Evolutionary conservation across 352 stramenopile genomes (phyloP).

Genomic region (Vaucheria bursata): DNA sequence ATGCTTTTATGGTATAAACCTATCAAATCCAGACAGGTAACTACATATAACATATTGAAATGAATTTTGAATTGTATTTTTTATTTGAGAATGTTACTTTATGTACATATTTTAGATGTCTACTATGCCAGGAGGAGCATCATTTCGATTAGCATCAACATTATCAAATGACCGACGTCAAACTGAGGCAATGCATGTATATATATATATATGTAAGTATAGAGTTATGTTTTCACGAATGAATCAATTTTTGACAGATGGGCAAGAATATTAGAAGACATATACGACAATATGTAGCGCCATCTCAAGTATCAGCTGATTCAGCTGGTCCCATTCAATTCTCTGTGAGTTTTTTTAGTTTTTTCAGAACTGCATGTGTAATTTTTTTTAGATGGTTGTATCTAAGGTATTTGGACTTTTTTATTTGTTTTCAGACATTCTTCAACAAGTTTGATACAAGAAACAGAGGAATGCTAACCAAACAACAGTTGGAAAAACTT

Average conservation of each 20-base stretch:
- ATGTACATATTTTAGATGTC: too few species aligned
- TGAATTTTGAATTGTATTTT: too few species aligned
- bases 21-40: constrained; percentile 35
- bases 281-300: constrained; percentile 39
- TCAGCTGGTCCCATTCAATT: constrained; percentile 28
- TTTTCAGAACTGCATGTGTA: too few species aligned
- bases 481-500: constrained; percentile 22
- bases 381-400: too few species aligned
- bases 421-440: constrained; percentile 30
- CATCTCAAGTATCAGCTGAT: constrained; percentile 23
- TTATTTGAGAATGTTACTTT: too few species aligned
- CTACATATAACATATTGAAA: neutral
- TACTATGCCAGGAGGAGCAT: neutral
- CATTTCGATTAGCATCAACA: constrained; percentile 21
- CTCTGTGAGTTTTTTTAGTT: constrained; percentile 28
- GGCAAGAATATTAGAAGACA: constrained; percentile 39
- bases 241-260: constrained; percentile 19
- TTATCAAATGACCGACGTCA: constrained; percentile 25
- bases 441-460: constrained; percentile 44
- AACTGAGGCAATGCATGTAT: constrained; percentile 33
- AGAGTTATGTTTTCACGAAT: too few species aligned
- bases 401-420: too few species aligned
- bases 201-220: too few species aligned
- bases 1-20: constrained; percentile 44
- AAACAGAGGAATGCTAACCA: constrained; percentile 18